phyloP scores from a whole-genome alignment of 345 rosid genomes.

The Luvunga scandens region DNA sequence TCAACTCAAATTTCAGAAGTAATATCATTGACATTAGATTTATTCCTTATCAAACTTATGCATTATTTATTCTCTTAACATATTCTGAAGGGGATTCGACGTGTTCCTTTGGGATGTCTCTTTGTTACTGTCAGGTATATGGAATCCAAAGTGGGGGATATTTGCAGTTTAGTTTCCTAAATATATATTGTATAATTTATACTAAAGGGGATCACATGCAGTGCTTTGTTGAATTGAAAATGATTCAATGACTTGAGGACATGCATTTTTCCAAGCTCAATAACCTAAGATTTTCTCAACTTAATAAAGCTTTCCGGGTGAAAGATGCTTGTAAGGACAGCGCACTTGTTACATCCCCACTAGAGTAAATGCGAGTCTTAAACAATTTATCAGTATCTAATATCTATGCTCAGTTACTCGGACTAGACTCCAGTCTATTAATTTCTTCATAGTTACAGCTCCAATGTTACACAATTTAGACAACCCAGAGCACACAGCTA shows the following conservation, averaged over 20 bases:
- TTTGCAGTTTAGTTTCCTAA: not conserved
- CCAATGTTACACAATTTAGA: not conserved
- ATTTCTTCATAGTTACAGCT: no score
- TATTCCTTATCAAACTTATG: not conserved
- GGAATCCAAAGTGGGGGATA: not conserved
- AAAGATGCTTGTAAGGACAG: no score
- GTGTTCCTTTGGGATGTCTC: not conserved
- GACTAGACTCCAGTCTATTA: no score
- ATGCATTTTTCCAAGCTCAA: not conserved
- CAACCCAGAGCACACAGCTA: not conserved
- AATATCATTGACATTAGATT: not conserved
- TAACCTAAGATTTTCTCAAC: not conserved
- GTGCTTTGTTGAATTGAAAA: not conserved
- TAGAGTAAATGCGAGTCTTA: no score
- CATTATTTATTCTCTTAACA: not conserved
- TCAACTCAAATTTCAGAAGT: not conserved
- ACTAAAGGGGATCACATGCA: not conserved
- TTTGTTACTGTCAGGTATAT: not conserved
- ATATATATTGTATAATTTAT: not conserved
- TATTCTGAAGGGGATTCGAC: not conserved
- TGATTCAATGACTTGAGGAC: not conserved
- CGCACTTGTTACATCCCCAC: no score
- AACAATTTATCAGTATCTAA: no score
- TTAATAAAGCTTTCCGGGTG: no score
- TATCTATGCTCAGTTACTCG: no score